phyloP scores from a whole-genome alignment of 1,284 basidiomycete genomes.

The Wolfiporia cocos region DNA sequence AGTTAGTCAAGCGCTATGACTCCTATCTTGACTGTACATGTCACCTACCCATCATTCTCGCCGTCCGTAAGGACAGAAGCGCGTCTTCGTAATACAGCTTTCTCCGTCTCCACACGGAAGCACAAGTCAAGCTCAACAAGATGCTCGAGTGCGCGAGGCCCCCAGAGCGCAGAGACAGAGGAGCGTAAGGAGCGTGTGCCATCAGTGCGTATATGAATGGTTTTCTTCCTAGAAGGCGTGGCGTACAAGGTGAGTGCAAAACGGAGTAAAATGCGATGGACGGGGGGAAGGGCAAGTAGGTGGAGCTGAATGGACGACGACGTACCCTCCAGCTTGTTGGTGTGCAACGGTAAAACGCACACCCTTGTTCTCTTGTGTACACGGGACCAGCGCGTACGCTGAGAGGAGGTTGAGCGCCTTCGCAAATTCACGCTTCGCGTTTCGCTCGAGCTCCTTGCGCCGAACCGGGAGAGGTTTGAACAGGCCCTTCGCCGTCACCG shows the following conservation, averaged over 20 bases:
- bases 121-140: slow-evolving; percentile 70
- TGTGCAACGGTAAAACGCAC: slow-evolving; percentile 79
- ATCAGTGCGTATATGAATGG: slow-evolving; percentile 69
- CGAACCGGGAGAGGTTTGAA: slow-evolving; percentile 88
- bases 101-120: slow-evolving; percentile 66
- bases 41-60: too few species aligned
- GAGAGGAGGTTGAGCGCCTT: slow-evolving; percentile 81
- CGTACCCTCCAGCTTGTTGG: slow-evolving; percentile 66
- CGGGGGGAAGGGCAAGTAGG: not conserved
- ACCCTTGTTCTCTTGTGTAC: slow-evolving; percentile 42
- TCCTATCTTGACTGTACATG: too few species aligned
- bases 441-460: slow-evolving; percentile 87
- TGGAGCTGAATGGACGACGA: not conserved
- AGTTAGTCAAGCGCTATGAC: too few species aligned
- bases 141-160: slow-evolving; percentile 72
- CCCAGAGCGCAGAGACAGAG: slow-evolving; percentile 81
- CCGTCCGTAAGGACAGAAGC: too few species aligned
- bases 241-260: too few species aligned
- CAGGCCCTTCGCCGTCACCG: slow-evolving; percentile 68
- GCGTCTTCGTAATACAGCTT: slow-evolving; percentile 33
- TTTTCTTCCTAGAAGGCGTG: slow-evolving; percentile 55
- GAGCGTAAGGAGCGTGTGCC: slow-evolving; percentile 56
- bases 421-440: slow-evolving; percentile 85
- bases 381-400: slow-evolving; percentile 89
- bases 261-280: not conserved